phyloP scores from a whole-genome alignment of 306 rosid genomes.

The Arachis hypogaea region DNA sequence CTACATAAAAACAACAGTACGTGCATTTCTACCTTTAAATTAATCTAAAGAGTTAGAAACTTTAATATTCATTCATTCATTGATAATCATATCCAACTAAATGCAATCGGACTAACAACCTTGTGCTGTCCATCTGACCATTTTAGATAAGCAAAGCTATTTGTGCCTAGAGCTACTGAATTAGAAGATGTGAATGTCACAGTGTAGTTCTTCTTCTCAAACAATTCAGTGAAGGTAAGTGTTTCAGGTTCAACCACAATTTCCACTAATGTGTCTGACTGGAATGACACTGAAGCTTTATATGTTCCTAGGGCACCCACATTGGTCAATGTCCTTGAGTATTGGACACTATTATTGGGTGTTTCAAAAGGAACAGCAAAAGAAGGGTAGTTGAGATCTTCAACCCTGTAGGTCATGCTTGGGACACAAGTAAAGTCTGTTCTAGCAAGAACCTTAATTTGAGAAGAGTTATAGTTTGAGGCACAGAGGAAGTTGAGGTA shows the following conservation, averaged over 20 bases:
- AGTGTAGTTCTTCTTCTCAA: constrained; percentile 74
- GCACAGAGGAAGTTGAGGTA: constrained; percentile 79
- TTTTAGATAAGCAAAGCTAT: constrained; percentile 64
- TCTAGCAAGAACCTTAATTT: constrained; percentile 56
- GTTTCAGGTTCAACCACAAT: constrained; percentile 65
- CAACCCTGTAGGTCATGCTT: constrained; percentile 55
- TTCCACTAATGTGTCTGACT: constrained; percentile 52
- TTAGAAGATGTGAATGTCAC: constrained; percentile 54
- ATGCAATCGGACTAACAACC: constrained; percentile 78
- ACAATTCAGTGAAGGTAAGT: constrained; percentile 50
- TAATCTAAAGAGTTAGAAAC: neutral
- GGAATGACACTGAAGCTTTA: constrained; percentile 53
- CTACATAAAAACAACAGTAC: no score
- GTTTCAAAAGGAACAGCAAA: constrained; percentile 81
- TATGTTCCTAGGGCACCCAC: constrained; percentile 73
- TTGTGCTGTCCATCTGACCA: constrained; percentile 83
- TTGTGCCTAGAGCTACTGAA: constrained; percentile 73
- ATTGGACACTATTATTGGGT: constrained; percentile 51
- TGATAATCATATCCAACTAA: constrained; percentile 62
- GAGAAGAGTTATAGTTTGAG: constrained; percentile 51
- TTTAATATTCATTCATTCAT: neutral
- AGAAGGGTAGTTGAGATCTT: constrained; percentile 85
- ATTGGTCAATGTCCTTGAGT: constrained; percentile 70
- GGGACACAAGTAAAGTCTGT: constrained; percentile 56
- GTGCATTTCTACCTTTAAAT: no score